These are phyloP conservation scores for Ophiostoma angusticollis DNA, from an alignment of 2,329 filamentous ascomycete genomes.

Conservation along the genomic window DNA sequence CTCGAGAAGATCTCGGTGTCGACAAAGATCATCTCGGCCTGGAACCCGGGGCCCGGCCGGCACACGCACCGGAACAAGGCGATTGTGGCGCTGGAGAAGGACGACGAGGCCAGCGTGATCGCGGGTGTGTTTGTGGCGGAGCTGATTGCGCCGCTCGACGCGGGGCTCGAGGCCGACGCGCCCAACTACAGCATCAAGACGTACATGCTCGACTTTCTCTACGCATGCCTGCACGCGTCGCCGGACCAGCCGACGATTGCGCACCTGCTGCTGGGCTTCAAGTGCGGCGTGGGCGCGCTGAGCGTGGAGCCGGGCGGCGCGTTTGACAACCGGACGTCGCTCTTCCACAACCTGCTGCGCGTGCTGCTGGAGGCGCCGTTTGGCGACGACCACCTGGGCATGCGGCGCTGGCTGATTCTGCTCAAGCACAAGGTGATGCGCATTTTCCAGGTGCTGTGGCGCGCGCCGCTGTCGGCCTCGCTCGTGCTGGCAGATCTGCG, in stretches of 20 bases:
- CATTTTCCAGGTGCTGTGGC: constrained; percentile 72
- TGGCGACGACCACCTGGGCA: constrained; percentile 41
- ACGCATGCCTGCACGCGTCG: constrained; percentile 62
- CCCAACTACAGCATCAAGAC: constrained; percentile 71
- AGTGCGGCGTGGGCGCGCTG: constrained; percentile 58
- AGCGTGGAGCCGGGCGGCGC: constrained; percentile 54
- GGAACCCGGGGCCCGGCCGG: constrained; percentile 47
- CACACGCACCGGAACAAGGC: constrained; percentile 65
- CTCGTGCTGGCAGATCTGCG: constrained; percentile 71
- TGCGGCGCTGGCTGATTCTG: constrained; percentile 55
- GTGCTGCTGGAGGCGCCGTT: constrained; percentile 59
- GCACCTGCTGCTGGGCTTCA: constrained; percentile 81
- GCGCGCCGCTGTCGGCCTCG: constrained; percentile 61
- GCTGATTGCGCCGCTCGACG: constrained; percentile 55
- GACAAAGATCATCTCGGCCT: constrained; percentile 61
- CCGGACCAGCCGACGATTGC: constrained; percentile 74
- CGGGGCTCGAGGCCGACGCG: constrained; percentile 55
- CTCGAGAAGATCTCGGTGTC: constrained; percentile 80
- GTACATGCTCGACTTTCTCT: constrained; percentile 74
- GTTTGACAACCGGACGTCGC: constrained; percentile 58
- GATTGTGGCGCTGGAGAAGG: constrained; percentile 74
- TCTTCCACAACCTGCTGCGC: constrained; percentile 71
- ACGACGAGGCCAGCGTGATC: constrained; percentile 70
- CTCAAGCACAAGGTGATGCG: constrained; percentile 57
- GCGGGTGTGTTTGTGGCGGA: constrained; percentile 58